Evolutionary conservation across 331 rosid genomes (phyloP).

Genomic region (Telfairia occidentalis): DNA sequence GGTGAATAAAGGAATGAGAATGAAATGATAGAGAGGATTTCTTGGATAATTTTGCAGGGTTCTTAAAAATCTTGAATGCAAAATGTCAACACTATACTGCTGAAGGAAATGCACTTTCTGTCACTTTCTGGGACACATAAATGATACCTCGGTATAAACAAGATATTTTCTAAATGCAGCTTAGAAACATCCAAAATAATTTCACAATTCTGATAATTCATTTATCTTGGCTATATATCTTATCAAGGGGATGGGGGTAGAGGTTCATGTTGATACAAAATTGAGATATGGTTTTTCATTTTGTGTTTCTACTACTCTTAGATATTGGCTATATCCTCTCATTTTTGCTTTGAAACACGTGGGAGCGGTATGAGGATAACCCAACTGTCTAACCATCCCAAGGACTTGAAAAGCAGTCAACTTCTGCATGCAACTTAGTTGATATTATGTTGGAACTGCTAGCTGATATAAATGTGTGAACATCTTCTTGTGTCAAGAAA

Average conservation of each 20-base stretch:
- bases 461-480: not conserved
- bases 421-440: too few species aligned
- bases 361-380: too few species aligned
- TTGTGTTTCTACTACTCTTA: too few species aligned
- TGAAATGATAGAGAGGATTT: not conserved
- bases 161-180: not conserved
- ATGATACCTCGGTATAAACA: not conserved
- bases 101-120: constrained; percentile 9
- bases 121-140: constrained; percentile 2
- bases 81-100: not conserved
- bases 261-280: not conserved
- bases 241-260: not conserved
- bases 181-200: not conserved
- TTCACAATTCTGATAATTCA: not conserved
- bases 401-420: too few species aligned
- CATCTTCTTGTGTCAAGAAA: not conserved
- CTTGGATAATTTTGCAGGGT: not conserved
- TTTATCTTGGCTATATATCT: not conserved
- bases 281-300: too few species aligned
- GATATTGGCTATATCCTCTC: too few species aligned
- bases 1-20: not conserved
- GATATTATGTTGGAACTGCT: too few species aligned
- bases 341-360: too few species aligned
- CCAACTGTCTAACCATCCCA: too few species aligned
- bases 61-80: not conserved